Conservation (phyloP, 441 rosid genomes). For the Erodium texanum region DNA sequence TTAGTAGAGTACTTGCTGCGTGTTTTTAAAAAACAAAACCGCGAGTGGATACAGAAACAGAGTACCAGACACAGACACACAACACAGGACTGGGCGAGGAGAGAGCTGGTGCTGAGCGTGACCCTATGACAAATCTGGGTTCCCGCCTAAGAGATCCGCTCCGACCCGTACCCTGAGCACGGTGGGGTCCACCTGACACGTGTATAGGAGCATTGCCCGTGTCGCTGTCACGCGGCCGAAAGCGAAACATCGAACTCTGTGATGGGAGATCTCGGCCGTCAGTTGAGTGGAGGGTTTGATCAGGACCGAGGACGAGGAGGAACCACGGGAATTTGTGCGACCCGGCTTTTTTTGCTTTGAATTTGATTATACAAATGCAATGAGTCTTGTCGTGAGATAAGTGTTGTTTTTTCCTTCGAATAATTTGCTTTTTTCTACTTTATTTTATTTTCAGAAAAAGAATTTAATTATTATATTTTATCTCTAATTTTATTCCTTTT, state of each 20-base stretch:
- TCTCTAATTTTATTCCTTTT: not conserved
- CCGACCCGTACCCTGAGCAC: conserved; percentile 10
- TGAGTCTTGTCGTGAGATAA: conserved; percentile 35
- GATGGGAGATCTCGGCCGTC: conserved; percentile 30
- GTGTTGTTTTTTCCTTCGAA: not conserved
- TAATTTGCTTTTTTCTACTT: conserved; percentile 9
- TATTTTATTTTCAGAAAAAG: not conserved
- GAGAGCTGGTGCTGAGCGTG: not conserved
- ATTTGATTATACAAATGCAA: conserved; percentile 9
- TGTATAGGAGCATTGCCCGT: conserved; percentile 15
- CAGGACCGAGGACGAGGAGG: conserved; percentile 30
- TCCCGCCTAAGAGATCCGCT: conserved; percentile 35
- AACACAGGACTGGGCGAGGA: too few species aligned
- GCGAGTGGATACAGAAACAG: not conserved
- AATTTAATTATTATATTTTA: not conserved
- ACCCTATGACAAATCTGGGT: conserved; percentile 20
- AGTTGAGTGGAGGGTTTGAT: conserved; percentile 9
- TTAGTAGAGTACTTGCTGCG: not conserved
- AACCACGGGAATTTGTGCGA: conserved; percentile 32
- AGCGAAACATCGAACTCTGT: conserved; percentile 48
- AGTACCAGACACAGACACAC: not conserved
- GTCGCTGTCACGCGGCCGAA: conserved; percentile 62
- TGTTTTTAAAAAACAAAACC: not conserved
- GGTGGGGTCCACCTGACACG: conserved; percentile 37
- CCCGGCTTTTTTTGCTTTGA: conserved; percentile 12